These are phyloP conservation scores for Scalesia atractyloides DNA, from an alignment of 129 eudicot genomes.

Conservation along the genomic window DNA sequence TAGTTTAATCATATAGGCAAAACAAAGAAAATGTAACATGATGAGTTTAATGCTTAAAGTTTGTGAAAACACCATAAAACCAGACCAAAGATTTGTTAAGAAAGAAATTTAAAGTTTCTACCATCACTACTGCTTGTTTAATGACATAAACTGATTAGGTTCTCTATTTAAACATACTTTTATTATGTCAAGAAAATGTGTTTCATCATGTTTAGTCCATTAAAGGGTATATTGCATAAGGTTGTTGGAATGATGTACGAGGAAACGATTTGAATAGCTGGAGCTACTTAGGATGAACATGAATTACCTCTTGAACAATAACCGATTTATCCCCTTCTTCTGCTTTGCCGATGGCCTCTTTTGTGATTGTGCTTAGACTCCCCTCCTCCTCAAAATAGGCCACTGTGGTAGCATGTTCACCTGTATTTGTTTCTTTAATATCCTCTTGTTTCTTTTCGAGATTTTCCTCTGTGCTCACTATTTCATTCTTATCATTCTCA, in stretches of 20 bases:
- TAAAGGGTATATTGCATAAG: not conserved
- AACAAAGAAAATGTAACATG: not conserved
- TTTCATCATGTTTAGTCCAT: not conserved
- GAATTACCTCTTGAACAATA: constrained; percentile 30
- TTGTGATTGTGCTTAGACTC: not conserved
- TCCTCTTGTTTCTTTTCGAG: constrained; percentile 22
- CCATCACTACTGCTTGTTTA: too few species aligned
- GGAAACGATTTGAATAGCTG: not conserved
- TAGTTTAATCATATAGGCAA: not conserved
- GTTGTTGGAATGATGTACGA: not conserved
- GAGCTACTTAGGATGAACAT: constrained; percentile 2
- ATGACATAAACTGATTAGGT: too few species aligned
- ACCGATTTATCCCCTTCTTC: constrained; percentile 1
- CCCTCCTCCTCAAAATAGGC: constrained; percentile 16
- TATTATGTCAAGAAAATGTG: not conserved
- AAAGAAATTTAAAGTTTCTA: too few species aligned
- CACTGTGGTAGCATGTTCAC: constrained; percentile 11
- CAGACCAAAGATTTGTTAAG: too few species aligned
- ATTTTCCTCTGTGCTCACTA: constrained; percentile 9
- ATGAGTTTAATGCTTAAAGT: constrained; percentile 1
- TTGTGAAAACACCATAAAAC: not conserved
- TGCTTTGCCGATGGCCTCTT: constrained; percentile 2
- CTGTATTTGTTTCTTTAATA: constrained; percentile 9
- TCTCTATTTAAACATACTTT: too few species aligned
- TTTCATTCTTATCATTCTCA: constrained; percentile 15